phyloP scores from a whole-genome alignment of 2,329 filamentous ascomycete genomes.

The Xylaria sp. region DNA sequence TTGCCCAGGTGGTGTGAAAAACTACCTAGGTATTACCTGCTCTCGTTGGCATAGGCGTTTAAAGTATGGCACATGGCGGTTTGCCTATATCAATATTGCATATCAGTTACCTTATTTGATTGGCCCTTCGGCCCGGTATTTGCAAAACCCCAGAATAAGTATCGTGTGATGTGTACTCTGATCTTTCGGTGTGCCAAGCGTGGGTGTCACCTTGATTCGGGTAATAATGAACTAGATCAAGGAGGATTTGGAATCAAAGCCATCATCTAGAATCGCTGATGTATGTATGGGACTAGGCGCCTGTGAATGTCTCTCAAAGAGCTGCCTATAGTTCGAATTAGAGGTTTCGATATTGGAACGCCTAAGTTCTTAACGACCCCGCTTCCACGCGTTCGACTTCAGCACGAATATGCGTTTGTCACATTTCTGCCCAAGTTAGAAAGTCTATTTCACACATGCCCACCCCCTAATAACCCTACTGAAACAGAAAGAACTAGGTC shows the following conservation, averaged over 20 bases:
- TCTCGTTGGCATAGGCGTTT: background rate
- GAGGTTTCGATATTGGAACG: conserved; percentile 18
- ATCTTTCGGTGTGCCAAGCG: background rate
- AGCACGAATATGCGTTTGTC: conserved; percentile 13
- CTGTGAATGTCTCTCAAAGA: conserved; percentile 7
- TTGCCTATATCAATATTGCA: conserved; percentile 7
- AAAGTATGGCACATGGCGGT: no score
- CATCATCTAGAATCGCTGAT: conserved; percentile 7
- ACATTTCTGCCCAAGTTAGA: conserved; percentile 9
- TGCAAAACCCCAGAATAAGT: conserved; percentile 8
- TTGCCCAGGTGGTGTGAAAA: background rate
- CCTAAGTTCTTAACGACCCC: conserved; percentile 12
- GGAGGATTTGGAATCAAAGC: conserved; percentile 1
- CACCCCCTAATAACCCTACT: conserved; percentile 9
- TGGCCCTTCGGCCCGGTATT: conserved; percentile 9
- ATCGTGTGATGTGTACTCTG: background rate
- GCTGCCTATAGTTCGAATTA: conserved; percentile 4
- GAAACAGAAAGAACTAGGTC: conserved; percentile 12
- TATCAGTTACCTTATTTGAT: background rate
- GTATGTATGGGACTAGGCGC: conserved; percentile 5
- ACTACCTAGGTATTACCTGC: background rate
- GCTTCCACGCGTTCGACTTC: conserved; percentile 10
- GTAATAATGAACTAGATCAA: conserved; percentile 11
- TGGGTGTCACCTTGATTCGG: conserved; percentile 6
- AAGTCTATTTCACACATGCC: conserved; percentile 17